These are phyloP conservation scores for Sesbania bispinosa DNA, from an alignment of 306 rosid genomes.

Conservation along the genomic window DNA sequence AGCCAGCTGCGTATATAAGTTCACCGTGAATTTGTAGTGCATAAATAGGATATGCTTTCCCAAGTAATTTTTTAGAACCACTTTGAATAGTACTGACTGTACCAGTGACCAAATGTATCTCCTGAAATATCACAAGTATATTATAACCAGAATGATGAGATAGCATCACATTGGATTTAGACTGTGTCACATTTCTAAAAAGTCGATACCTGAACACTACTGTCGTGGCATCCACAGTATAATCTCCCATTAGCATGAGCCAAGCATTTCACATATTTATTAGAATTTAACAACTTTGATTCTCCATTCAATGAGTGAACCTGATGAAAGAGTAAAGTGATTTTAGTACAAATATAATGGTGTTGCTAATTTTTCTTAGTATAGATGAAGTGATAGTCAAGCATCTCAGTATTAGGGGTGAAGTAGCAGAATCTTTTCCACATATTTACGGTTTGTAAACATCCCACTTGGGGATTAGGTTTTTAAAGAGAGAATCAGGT, in stretches of 20 bases:
- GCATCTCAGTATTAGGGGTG: not conserved
- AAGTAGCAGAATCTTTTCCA: conserved; percentile 8
- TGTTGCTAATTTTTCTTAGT: not conserved
- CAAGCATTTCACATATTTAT: conserved; percentile 75
- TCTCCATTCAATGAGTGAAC: conserved; percentile 66
- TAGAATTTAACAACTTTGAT: conserved; percentile 53
- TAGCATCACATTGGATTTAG: not conserved
- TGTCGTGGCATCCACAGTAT: conserved; percentile 88
- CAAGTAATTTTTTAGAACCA: conserved; percentile 68
- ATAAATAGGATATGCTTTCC: conserved; percentile 67
- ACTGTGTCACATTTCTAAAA: not conserved
- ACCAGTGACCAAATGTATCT: conserved; percentile 71
- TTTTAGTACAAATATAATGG: conserved; percentile 2
- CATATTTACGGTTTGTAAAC: not conserved
- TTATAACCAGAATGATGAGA: conserved; percentile 18
- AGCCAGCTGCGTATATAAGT: conserved; percentile 59
- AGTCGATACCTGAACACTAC: conserved; percentile 69
- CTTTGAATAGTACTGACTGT: conserved; percentile 57
- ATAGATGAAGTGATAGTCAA: not conserved
- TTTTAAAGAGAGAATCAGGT: not conserved
- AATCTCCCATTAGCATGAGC: conserved; percentile 56
- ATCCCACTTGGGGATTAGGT: not conserved
- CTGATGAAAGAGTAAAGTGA: conserved; percentile 35
- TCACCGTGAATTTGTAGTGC: conserved; percentile 66
- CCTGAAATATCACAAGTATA: conserved; percentile 47